Evolutionary conservation across 768 basidiomycete species (phyloP), one percentile per base, ranked within the genome.

Genomic region (Kwoniella shandongensis): DNA sequence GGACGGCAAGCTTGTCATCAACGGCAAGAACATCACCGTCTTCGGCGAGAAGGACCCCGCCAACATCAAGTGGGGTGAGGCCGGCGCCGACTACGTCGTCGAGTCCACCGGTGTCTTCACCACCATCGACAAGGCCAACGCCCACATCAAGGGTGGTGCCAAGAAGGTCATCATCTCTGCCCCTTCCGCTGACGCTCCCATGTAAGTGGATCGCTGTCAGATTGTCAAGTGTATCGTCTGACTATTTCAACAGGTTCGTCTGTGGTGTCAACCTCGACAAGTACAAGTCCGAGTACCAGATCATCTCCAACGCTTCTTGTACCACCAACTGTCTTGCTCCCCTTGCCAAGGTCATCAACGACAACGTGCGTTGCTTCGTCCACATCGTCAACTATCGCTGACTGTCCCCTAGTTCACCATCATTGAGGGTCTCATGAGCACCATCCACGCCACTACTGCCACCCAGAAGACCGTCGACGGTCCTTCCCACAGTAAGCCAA

Each of bases 141-240:
- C 85, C 67, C 94, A 99, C 81, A 81, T 99, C 80, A 91, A 93
- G 81, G 94, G 94, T 70, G 94, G 94, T 78, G 94, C 94, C 75
- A 97, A 98, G 86, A 99, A 97, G 83, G 94, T 99, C 77, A 83
- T 99, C 81, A 98, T 99, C 84, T 94, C 93, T 65, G 94, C 94
- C 44, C 94, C 94, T 67, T 98, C 94, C 10, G 73, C 74, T 30
- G 77, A 78, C 57, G 77, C 77, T 45, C 77, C 77, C 45, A 78
- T 78, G 77, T 76, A 44, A 53, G 71, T 62, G 27, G 38, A 46
- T 54, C n/a, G n/a, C n/a, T n/a, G n/a, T 11, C 41, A 13, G 41
- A 44, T 20, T 8, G 36, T n/a, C n/a, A n/a, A n/a, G n/a, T n/a
- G n/a, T n/a, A n/a, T n/a, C n/a, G n/a, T 22, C 44, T 50, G 26